Percentiles rank a stretch among this genome's conserved stretches.
Conservation (phyloP, 2,329 filamentous ascomycete species). For the Stachybotrys elegans region DNA sequence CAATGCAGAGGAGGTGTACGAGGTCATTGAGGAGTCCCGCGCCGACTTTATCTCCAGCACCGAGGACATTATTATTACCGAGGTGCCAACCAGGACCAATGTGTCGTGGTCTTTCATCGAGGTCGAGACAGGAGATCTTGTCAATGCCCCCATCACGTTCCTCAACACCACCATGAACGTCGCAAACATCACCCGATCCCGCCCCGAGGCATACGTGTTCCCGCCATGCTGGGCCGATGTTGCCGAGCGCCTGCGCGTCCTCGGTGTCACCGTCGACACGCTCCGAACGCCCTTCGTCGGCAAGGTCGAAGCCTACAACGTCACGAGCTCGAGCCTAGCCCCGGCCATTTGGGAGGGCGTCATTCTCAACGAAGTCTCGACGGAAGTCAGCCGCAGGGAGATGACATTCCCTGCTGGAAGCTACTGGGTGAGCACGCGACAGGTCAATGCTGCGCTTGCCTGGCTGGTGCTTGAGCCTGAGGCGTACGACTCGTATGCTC, state of each 20-base stretch:
- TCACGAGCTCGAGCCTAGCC: slow-evolving; percentile 14
- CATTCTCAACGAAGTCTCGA: slow-evolving; percentile 15
- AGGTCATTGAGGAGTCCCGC: slow-evolving; percentile 18
- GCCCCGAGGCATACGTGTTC: slow-evolving; percentile 24
- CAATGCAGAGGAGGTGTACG: slow-evolving; percentile 18
- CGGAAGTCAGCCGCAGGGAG: slow-evolving; percentile 11
- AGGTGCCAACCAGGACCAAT: slow-evolving; percentile 14
- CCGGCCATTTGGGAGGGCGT: slow-evolving; percentile 21
- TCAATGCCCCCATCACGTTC: slow-evolving; percentile 20
- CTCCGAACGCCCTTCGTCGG: slow-evolving; percentile 16
- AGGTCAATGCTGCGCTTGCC: slow-evolving; percentile 24
- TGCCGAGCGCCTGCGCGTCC: slow-evolving; percentile 17
- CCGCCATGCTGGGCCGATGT: slow-evolving; percentile 21
- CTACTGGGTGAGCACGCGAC: slow-evolving; percentile 24
- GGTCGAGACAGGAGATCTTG: slow-evolving; percentile 18
- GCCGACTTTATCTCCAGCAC: slow-evolving; percentile 19
- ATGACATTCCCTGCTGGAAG: slow-evolving; percentile 20
- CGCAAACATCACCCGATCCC: slow-evolving; percentile 22
- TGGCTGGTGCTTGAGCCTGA: slow-evolving; percentile 25
- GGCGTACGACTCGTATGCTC: slow-evolving; percentile 26
- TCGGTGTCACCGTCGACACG: slow-evolving; percentile 19
- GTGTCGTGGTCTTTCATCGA: slow-evolving; percentile 20
- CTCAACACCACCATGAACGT: slow-evolving; percentile 20
- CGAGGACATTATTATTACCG: slow-evolving; percentile 23
- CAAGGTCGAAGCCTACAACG: slow-evolving; percentile 21